Base-by-base conservation (phyloP, 2,329 filamentous ascomycete species). In the Arthrobotrys sinensis region DNA sequence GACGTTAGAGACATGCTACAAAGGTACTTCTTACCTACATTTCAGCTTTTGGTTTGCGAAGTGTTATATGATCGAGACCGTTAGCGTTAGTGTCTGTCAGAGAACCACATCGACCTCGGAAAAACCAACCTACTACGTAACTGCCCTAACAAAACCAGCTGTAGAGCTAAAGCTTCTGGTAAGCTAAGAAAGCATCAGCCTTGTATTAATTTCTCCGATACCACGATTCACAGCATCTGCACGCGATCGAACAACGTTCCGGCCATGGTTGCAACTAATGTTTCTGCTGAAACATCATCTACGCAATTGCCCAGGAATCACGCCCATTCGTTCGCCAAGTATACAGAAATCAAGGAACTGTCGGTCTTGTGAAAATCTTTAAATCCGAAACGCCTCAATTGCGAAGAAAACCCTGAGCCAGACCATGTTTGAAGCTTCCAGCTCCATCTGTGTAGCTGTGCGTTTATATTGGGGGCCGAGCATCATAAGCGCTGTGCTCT, bases 381-480 rank as follows among this genome's bases (percentile, higher is more conserved):
- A 76, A 65, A 65, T 76, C 72, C 72, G 72, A 70, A 66, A 76
- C 72, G 40, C 38, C 65, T 55, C 28, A 57, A 70, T 76, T 60
- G 64, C 55, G 21, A 53, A 55, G 16, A 45, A 55, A 45, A 45
- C 8, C 5, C 19, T 55, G 6, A 12, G 28, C 21, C 1, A 8
- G 10, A 11, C 7, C 7, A n/a, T 43, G 28, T 53, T 32, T 34
- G 48, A 52, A 21, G 40, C 8, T 28, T 60, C 55, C 28, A n/a
- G 55, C 52, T 60, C 24, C 36, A 40, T 40, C 10, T 60, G 36
- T 62, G 34, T 50, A 14, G 19, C 53, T 62, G 28, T 62, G 52
- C 16, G 46, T 46, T 5, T 60, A 21, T 11, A 46, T 34, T 38
- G 36, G 32, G 11, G 28, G 19, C n/a, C 4, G 43, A 28, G 66